phyloP scores from a whole-genome alignment of 2,329 filamentous ascomycete species.

The Trichoderma hamatum region DNA sequence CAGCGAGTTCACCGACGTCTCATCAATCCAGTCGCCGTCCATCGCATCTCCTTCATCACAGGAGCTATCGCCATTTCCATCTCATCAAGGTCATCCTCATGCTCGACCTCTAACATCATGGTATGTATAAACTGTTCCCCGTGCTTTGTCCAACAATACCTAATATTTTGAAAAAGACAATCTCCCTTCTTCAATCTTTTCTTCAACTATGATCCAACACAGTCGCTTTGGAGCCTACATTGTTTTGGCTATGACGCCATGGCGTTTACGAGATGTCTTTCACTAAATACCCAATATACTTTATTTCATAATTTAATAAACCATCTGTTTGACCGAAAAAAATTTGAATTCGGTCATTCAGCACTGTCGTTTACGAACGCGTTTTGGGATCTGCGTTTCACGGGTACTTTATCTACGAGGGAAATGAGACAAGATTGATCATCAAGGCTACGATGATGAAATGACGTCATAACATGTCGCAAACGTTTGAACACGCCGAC shows the following conservation, averaged over 20 bases:
- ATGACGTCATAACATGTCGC: background rate
- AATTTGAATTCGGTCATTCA: background rate
- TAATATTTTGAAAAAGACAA: background rate
- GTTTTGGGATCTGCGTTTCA: background rate
- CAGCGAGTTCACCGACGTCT: conserved; percentile 31
- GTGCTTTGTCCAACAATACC: background rate
- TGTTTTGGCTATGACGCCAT: background rate
- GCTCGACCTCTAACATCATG: conserved; percentile 14
- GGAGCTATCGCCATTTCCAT: background rate
- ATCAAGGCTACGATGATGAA: background rate
- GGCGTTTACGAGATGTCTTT: background rate
- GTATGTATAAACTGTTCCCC: background rate
- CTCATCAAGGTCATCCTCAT: background rate
- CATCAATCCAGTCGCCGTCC: conserved; percentile 29
- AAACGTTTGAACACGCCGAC: background rate
- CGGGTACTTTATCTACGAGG: background rate
- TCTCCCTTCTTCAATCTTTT: background rate
- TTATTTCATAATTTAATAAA: background rate
- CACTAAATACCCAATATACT: background rate
- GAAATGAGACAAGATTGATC: background rate
- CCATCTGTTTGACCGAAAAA: background rate
- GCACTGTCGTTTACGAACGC: background rate
- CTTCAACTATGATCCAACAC: background rate
- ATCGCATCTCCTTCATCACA: background rate
- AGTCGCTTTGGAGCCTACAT: background rate